phyloP scores from a whole-genome alignment of 768 basidiomycete species.

The Myochromella boudieri region DNA sequence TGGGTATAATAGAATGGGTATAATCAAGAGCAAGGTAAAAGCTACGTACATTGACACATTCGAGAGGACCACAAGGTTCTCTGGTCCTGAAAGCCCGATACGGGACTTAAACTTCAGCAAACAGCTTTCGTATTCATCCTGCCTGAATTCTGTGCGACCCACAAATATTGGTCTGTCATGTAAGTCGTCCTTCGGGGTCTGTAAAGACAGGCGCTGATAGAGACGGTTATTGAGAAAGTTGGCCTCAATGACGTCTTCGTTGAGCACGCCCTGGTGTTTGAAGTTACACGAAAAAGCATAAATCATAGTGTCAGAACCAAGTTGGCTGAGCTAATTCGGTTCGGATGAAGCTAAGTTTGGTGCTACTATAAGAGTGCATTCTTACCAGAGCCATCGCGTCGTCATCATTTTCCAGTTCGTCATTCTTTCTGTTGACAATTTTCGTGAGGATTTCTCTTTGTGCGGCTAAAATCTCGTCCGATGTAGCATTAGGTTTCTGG shows the following conservation, averaged over 20 bases:
- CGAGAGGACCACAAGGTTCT: not conserved
- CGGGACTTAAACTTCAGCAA: not conserved
- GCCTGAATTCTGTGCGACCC: not conserved
- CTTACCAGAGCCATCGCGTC: not conserved
- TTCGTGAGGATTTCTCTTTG: not conserved
- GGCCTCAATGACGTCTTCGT: not conserved
- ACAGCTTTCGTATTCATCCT: not conserved
- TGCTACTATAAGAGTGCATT: not conserved
- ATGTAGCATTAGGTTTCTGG: not conserved
- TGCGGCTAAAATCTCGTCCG: not conserved
- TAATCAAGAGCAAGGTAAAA: too few species aligned
- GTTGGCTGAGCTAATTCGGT: not conserved
- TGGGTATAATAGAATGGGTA: not conserved
- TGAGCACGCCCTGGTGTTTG: not conserved
- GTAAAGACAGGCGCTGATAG: not conserved
- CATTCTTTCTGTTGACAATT: not conserved
- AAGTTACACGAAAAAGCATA: too few species aligned
- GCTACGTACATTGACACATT: not conserved
- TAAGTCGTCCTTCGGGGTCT: not conserved
- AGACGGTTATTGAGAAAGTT: not conserved
- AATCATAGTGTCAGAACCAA: not conserved
- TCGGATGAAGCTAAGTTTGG: not conserved
- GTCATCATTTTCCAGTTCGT: not conserved
- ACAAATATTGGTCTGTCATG: not conserved
- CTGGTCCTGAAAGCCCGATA: not conserved